phyloP scores from a whole-genome alignment of 345 rosid species.

The Arabis alpina region DNA sequence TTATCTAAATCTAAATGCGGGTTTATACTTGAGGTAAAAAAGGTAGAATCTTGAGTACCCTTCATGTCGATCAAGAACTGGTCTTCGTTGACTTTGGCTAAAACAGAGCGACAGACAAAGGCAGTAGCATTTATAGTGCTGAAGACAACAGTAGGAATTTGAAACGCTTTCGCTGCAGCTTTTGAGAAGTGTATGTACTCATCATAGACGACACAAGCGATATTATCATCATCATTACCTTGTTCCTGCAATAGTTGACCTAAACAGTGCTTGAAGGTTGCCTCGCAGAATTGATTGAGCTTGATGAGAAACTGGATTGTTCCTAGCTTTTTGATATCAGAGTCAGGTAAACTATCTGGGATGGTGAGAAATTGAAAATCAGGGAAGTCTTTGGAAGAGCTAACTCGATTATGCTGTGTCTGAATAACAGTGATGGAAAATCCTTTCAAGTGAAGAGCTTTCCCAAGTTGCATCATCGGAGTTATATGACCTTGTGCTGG shows the following conservation, averaged over 20 bases:
- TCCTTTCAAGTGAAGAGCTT: constrained; percentile 59
- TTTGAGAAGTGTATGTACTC: constrained; percentile 52
- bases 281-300: constrained; percentile 52
- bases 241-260: constrained; percentile 33
- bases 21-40: not conserved
- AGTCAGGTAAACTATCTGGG: constrained; percentile 23
- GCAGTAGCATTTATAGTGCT: constrained; percentile 44
- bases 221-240: not conserved
- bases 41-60: constrained; percentile 32
- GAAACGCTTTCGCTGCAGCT: constrained; percentile 43
- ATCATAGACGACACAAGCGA: constrained; percentile 59
- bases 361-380: too few species aligned
- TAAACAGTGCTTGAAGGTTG: constrained; percentile 47
- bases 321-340: constrained; percentile 37
- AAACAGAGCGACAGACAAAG: constrained; percentile 38
- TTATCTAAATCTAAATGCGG: not conserved
- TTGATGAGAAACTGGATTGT: constrained; percentile 18
- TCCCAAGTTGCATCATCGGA: constrained; percentile 72
- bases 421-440: constrained; percentile 64
- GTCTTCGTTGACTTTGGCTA: constrained; percentile 24
- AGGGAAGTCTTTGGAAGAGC: constrained; percentile 30
- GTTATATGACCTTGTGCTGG: constrained; percentile 76
- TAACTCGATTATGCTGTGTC: constrained; percentile 48
- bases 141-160: constrained; percentile 42
- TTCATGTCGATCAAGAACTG: constrained; percentile 30